Evolutionary conservation across 2,329 filamentous ascomycete species (phyloP), one percentile per base, ranked within the genome.

Genomic region (Paecilomyces sp.): DNA sequence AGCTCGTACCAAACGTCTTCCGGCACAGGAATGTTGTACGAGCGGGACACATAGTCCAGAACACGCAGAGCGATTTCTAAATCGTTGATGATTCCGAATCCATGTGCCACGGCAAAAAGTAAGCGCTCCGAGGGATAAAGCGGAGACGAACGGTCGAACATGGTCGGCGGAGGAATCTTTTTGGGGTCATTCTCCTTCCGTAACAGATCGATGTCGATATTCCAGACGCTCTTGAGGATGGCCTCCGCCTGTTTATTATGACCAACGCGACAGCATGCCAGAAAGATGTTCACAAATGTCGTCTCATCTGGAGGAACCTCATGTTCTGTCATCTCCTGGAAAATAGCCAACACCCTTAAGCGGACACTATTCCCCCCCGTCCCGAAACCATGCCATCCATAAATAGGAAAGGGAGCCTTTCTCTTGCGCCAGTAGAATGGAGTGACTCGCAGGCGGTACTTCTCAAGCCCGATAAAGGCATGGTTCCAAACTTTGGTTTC

Each of bases 101-200:
- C 78, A 68, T 91, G 86, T 5, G 88, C 87, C n/a, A 92, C 75
- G 8, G 87, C 82, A 58, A 83, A 78, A 24, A 93, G 78, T 0
- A 92, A 77, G 1, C 77, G 76, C 7, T 71, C 63, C 0, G 83
- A 85, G 1, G 90, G 90, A 56, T 79, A 76, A 33, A 88, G 71
- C 7, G 83, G 81, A 1, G 83, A 87, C 30, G 79, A 76, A 0
- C 65, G 66, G 0, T 76, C 69, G 52, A 83, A 80, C 1, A 68
- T 66, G 31, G 68, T 76, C n/a, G 77, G 71, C 1, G 70, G 68
- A 12, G 71, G 67, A 18, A 74, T 61, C 4, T 63, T 62, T n/a
- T 66, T 67, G 53, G 68, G 66, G 52, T 76, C 74, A 9, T 70
- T 63, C 24, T 67, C 68, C 3, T 63, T 60, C 58, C 75, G 64